A percentile compares a stretch with the other conserved stretches of the same genome.
These are phyloP conservation scores for Cairneyella variabilis DNA, from an alignment of 495 filamentous ascomycete genomes.

Conservation along the genomic window DNA sequence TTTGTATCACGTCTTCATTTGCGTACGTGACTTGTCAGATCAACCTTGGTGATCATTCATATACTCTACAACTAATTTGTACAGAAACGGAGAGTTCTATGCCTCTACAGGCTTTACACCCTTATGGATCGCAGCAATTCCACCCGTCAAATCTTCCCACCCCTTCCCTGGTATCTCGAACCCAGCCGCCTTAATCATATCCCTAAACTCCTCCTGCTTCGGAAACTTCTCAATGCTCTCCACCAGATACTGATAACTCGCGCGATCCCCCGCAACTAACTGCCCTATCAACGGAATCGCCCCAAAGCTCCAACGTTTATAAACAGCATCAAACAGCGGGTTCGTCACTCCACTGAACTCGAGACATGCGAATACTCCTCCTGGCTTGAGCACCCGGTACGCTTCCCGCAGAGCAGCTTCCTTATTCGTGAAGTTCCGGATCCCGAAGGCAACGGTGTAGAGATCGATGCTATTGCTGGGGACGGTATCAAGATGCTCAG, in stretches of 20 bases:
- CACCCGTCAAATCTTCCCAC: conserved; percentile 84
- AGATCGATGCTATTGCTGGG: conserved; percentile 68
- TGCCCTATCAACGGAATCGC: conserved; percentile 95
- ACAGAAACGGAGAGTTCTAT: too few relatives aligned
- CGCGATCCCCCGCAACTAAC: conserved; percentile 87
- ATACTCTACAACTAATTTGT: too few relatives aligned
- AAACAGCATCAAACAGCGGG: conserved; percentile 72
- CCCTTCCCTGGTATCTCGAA: conserved; percentile 79
- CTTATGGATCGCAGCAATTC: conserved; percentile 94
- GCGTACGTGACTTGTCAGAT: too few relatives aligned
- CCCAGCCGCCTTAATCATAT: conserved; percentile 85
- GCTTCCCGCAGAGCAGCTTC: conserved; percentile 75
- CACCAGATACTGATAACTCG: conserved; percentile 97
- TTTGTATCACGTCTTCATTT: too few relatives aligned
- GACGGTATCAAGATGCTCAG: conserved; percentile 67
- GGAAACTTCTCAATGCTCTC: conserved; percentile 97
- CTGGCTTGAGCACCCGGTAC: conserved; percentile 83
- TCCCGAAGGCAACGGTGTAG: conserved; percentile 97
- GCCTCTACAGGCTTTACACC: conserved; percentile 75
- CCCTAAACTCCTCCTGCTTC: conserved; percentile 72
- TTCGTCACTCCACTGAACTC: conserved; percentile 87
- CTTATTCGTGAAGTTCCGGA: conserved; percentile 93
- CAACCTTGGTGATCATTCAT: too few relatives aligned
- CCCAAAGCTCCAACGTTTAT: conserved; percentile 93
- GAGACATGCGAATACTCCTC: conserved; percentile 93